These are phyloP conservation scores for Begonia masoniana DNA, from an alignment of 306 rosid genomes.

Conservation along the genomic window DNA sequence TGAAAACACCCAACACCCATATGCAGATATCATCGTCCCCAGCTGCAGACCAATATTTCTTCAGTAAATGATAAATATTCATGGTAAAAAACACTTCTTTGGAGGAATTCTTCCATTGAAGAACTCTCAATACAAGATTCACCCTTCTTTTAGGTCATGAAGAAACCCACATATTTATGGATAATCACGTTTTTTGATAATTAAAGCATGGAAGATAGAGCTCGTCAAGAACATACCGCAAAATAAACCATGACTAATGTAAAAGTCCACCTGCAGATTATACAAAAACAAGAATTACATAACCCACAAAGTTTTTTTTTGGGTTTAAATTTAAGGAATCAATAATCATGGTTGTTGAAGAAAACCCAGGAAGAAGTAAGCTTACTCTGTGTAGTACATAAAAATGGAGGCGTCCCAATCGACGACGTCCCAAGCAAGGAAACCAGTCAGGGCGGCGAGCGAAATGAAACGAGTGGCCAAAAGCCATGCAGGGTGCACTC, in stretches of 20 bases:
- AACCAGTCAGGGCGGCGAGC: background rate
- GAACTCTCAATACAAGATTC: too few species aligned
- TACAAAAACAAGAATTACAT: background rate
- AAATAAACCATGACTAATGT: slow-evolving; percentile 55
- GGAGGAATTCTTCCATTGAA: too few species aligned
- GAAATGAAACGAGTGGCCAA: slow-evolving; percentile 10
- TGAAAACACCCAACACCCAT: slow-evolving; percentile 16
- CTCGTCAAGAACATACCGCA: slow-evolving; percentile 33
- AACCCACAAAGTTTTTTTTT: too few species aligned
- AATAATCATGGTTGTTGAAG: background rate
- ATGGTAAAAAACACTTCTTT: too few species aligned
- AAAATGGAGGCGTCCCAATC: slow-evolving; percentile 6
- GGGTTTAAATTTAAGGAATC: background rate
- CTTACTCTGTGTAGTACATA: slow-evolving; percentile 2
- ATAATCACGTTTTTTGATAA: too few species aligned
- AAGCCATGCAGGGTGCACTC: background rate
- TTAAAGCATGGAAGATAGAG: too few species aligned
- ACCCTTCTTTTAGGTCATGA: too few species aligned
- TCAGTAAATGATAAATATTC: too few species aligned
- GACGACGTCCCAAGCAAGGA: slow-evolving; percentile 1
- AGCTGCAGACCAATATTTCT: background rate
- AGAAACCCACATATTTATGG: too few species aligned
- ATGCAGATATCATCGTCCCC: slow-evolving; percentile 41
- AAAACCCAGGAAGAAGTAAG: background rate
- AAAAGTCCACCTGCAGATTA: slow-evolving; percentile 74